These are phyloP conservation scores for Alternaria sp. DNA, from an alignment of 2,329 filamentous ascomycete species.

Conservation along the genomic window DNA sequence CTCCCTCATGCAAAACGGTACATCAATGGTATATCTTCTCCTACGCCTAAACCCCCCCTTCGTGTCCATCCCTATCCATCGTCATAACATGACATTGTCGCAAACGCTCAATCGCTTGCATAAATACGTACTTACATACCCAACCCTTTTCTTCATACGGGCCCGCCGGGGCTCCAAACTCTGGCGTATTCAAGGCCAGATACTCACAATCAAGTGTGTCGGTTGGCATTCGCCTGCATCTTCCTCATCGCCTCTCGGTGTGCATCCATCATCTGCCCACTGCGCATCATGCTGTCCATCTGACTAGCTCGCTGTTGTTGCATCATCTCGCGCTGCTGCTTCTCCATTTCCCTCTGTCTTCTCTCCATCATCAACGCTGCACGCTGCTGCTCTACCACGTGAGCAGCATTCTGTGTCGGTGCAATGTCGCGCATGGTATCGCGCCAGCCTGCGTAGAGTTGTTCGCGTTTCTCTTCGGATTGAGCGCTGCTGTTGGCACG, in stretches of 20 bases:
- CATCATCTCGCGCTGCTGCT: slow-evolving; percentile 66
- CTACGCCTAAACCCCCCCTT: not conserved
- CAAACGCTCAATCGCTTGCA: not conserved
- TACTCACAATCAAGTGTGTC: slow-evolving; percentile 28
- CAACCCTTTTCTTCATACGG: not conserved
- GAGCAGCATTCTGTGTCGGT: slow-evolving; percentile 29
- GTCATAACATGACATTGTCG: not conserved
- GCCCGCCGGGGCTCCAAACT: not conserved
- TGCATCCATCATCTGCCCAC: slow-evolving; percentile 74
- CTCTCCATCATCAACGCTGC: slow-evolving; percentile 66
- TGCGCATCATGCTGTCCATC: slow-evolving; percentile 79
- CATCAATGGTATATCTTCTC: slow-evolving; percentile 1
- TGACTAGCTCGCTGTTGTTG: slow-evolving; percentile 67
- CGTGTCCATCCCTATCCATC: not conserved
- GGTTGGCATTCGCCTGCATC: slow-evolving; percentile 73
- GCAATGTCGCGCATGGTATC: slow-evolving; percentile 43
- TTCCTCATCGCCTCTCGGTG: slow-evolving; percentile 81
- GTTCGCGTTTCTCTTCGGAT: slow-evolving; percentile 45
- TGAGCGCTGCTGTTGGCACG: slow-evolving; percentile 37
- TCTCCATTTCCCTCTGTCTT: slow-evolving; percentile 68
- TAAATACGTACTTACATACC: not conserved
- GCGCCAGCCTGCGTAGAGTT: slow-evolving; percentile 48
- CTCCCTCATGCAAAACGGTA: not conserved
- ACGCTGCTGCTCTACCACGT: slow-evolving; percentile 49
- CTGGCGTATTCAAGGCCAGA: not conserved